These are phyloP conservation scores for Discostella stelligera DNA, from an alignment of 352 stramenopile species.

Conservation along the genomic window DNA sequence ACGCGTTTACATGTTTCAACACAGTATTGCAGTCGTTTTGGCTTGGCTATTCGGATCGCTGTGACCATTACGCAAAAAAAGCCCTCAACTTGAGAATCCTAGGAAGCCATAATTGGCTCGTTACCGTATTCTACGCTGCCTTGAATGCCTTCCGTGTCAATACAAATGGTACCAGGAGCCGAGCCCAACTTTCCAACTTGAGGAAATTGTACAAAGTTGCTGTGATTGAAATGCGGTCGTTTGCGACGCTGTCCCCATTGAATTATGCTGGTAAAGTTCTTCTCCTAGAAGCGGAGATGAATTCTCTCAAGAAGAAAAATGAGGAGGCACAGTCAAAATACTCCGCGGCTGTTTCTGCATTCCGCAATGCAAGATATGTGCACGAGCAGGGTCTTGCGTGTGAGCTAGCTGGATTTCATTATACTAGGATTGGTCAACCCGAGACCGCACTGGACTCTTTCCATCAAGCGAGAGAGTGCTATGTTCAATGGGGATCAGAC, in stretches of 20 bases:
- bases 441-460: conserved; percentile 23
- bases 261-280: conserved; percentile 46
- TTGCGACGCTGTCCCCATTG: conserved; percentile 18
- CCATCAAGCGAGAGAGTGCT: conserved; percentile 34
- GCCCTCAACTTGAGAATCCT: conserved; percentile 2
- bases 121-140: conserved; percentile 28
- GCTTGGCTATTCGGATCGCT: conserved; percentile 23
- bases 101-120: conserved; percentile 14
- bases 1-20: conserved; percentile 5
- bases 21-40: conserved; percentile 27
- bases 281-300: conserved; percentile 34
- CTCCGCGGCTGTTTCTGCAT: conserved; percentile 24
- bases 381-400: conserved; percentile 55
- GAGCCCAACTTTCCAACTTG: conserved; percentile 6
- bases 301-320: conserved; percentile 22
- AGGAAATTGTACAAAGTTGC: conserved; percentile 20
- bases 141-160: conserved; percentile 24
- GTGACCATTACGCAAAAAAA: conserved; percentile 28
- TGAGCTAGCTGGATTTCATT: conserved; percentile 41
- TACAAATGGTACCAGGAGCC: conserved; percentile 11
- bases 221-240: conserved; percentile 9
- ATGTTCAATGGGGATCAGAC: conserved; percentile 31
- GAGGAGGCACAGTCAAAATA: conserved; percentile 35
- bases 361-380: conserved; percentile 34
- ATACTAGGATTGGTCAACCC: conserved; percentile 22